phyloP scores from a whole-genome alignment of 768 basidiomycete species.

The Butyriboletus loyo region DNA sequence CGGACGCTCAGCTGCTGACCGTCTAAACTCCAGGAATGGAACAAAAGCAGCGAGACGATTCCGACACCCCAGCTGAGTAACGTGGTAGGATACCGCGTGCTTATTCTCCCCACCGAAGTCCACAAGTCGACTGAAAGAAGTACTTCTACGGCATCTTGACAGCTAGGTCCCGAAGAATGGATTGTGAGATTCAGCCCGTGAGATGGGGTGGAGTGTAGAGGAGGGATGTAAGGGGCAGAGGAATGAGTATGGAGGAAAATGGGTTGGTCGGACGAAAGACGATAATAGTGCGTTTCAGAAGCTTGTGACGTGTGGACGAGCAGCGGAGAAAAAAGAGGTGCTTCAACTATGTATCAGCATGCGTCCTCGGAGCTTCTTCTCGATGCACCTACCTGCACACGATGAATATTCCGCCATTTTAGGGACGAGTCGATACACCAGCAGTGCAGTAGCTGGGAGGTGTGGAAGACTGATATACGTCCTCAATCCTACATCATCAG shows the following conservation, averaged over 20 bases:
- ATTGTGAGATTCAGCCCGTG: slow-evolving; percentile 54
- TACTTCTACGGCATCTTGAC: slow-evolving; percentile 39
- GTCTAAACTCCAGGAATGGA: slow-evolving; percentile 44
- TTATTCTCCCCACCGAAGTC: slow-evolving; percentile 66
- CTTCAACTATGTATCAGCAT: slow-evolving; percentile 34
- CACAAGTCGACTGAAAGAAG: slow-evolving; percentile 66
- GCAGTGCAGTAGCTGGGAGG: slow-evolving; percentile 55
- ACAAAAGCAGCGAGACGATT: slow-evolving; percentile 57
- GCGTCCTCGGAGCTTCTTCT: neutral
- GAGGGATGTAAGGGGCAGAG: slow-evolving; percentile 59
- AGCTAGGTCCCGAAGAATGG: slow-evolving; percentile 53
- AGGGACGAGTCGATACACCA: slow-evolving; percentile 60
- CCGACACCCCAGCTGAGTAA: slow-evolving; percentile 73
- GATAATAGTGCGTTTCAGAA: slow-evolving; percentile 68
- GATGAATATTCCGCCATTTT: slow-evolving; percentile 13
- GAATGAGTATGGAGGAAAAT: slow-evolving; percentile 62
- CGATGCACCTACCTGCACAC: slow-evolving; percentile 29
- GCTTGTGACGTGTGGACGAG: slow-evolving; percentile 58
- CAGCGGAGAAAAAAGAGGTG: slow-evolving; percentile 58
- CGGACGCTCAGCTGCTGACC: slow-evolving; percentile 41
- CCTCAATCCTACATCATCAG: slow-evolving; percentile 34
- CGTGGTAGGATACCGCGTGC: slow-evolving; percentile 71
- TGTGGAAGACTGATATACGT: slow-evolving; percentile 51
- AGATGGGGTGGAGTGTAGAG: slow-evolving; percentile 8
- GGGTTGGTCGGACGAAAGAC: slow-evolving; percentile 36